Base-by-base conservation (phyloP, 2,329 filamentous ascomycete genomes). In the Diaporthe sp. region DNA sequence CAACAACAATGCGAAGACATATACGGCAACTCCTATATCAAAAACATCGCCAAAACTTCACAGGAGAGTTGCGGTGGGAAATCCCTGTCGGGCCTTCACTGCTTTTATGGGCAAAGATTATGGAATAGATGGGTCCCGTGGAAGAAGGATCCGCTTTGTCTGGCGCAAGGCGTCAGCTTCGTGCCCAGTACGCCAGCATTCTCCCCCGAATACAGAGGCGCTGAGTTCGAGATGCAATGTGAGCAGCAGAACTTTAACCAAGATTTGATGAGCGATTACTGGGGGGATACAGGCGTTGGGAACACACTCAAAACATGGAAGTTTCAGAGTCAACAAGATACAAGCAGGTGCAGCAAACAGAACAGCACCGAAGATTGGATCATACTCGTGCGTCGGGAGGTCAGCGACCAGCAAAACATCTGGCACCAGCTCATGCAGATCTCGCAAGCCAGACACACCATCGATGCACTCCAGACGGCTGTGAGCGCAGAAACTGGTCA, bases 371-470 rank as follows among this genome's bases (percentile, higher is more conserved):
- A 58, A 19, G 55, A 58, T 35, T 58, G 55, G 32, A 12, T 58
- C 55, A 25, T 58, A 6, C 55, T 58, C 12, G 55, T 58, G 55
- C 55, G 55, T 10, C 55, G 55, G 9, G 55, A 58, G 55, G 9
- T 7, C 19, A n/a, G 32, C 55, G 55, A 58, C 15, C 32, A 13
- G 55, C 32, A 58, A 7, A 69, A 69, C 35, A 69, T 69, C 47
- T 69, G 65, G 65, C 65, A 69, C 35, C 30, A 53, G 65, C 47
- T 69, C 2, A 35, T 69, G 30, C 47, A 69, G 50, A 27, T 69
- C 17, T 69, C 47, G 0, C 65, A 69, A n/a, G 42, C 44, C 10
- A 25, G 37, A 19, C 50, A 53, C 47, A 37, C 44, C n/a, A 53
- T 69, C n/a, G 65, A 69, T 22, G 47, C 32, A 10, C 35, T 69